Conservation (phyloP, 352 stramenopile genomes). For the Thalassiosira oceanica region DNA sequence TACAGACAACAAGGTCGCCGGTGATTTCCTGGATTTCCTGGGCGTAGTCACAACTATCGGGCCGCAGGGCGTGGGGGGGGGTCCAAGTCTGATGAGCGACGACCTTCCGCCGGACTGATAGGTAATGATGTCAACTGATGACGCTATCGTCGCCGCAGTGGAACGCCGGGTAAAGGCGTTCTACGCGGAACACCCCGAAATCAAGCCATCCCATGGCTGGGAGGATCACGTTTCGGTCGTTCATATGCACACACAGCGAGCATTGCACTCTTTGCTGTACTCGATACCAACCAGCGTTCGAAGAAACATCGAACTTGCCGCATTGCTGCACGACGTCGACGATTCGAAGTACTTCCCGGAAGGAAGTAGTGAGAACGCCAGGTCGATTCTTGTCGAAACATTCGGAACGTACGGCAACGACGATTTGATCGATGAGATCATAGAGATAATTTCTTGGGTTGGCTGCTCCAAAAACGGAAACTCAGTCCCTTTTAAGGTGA, state of each 20-base stretch:
- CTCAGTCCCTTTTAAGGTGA: conserved; percentile 30
- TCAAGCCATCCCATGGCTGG: conserved; percentile 20
- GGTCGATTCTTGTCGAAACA: conserved; percentile 18
- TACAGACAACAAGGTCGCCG: background rate
- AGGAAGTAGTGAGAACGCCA: conserved; percentile 20
- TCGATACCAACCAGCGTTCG: background rate
- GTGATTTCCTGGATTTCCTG: no score
- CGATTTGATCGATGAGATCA: conserved; percentile 12
- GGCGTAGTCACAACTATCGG: background rate
- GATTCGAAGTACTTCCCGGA: conserved; percentile 69
- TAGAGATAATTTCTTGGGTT: conserved; percentile 63
- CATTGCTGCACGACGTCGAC: conserved; percentile 67
- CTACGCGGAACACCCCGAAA: conserved; percentile 42
- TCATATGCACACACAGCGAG: background rate
- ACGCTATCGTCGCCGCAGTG: background rate
- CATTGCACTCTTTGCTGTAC: background rate
- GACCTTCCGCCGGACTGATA: background rate
- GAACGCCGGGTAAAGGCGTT: conserved; percentile 26
- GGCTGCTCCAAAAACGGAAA: conserved; percentile 66
- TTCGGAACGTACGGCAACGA: background rate
- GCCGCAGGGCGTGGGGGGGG: background rate
- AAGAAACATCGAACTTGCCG: conserved; percentile 52
- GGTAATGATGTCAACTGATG: conserved; percentile 1
- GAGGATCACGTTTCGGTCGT: conserved; percentile 1
- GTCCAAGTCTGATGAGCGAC: background rate